phyloP scores from a whole-genome alignment of 805 yeast species.

The Wickerhamiella sorbophila region DNA sequence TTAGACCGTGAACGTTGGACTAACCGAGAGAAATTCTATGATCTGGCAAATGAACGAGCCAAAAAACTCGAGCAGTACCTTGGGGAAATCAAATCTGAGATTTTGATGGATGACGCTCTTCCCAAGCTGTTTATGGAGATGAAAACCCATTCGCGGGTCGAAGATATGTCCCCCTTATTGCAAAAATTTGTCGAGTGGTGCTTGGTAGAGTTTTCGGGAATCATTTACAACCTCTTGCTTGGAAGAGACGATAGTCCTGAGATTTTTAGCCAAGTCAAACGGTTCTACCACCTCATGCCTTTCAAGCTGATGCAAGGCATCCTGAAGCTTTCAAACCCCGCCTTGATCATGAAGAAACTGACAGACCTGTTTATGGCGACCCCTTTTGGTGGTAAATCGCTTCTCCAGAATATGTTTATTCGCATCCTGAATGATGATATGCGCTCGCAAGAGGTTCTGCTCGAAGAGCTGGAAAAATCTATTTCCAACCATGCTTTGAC shows the following conservation, averaged over 20 bases:
- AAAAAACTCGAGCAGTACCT: constrained; percentile 40
- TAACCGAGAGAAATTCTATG: constrained; percentile 59
- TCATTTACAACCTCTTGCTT: constrained; percentile 63
- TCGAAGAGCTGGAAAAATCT: constrained; percentile 32
- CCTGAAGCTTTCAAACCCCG: constrained; percentile 73
- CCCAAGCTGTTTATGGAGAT: constrained; percentile 51
- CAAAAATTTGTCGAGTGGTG: constrained; percentile 67
- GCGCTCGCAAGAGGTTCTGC: constrained; percentile 41
- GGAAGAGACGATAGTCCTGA: constrained; percentile 75
- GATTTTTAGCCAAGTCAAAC: constrained; percentile 51
- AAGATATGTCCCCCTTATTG: constrained; percentile 51
- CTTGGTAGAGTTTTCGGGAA: constrained; percentile 69
- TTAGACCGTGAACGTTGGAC: constrained; percentile 49
- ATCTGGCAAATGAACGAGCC: constrained; percentile 47
- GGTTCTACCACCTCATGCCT: constrained; percentile 67
- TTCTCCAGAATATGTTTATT: constrained; percentile 61
- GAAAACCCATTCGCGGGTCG: constrained; percentile 36
- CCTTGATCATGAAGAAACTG: constrained; percentile 63
- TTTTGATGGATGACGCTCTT: constrained; percentile 43
- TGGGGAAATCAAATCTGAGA: constrained; percentile 40
- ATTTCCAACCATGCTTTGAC: constrained; percentile 21
- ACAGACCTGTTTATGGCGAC: constrained; percentile 75
- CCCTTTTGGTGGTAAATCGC: constrained; percentile 50
- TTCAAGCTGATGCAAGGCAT: constrained; percentile 65
- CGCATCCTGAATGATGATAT: constrained; percentile 65